A percentile compares a stretch with the other conserved stretches of the same genome.
Conservation (phyloP, 1,284 basidiomycete species). For the Apiotrichum akiyoshidainum region DNA sequence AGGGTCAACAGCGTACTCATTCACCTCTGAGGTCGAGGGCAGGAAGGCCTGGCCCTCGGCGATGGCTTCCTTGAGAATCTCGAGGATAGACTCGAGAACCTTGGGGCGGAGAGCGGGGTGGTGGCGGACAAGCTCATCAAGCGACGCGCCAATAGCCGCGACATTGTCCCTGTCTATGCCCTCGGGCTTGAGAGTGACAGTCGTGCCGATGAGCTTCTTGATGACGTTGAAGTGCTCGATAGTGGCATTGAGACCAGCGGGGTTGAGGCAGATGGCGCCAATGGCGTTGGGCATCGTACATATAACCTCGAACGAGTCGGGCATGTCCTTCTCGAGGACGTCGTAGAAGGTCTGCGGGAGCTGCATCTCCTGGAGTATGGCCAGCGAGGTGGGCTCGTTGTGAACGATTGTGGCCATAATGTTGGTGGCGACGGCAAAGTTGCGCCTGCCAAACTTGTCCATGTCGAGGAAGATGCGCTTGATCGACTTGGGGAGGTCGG, state of each 20-base stretch:
- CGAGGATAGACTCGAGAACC: slow-evolving; percentile 72
- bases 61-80: slow-evolving; percentile 66
- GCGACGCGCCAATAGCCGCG: slow-evolving; percentile 76
- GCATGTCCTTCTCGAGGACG: slow-evolving; percentile 77
- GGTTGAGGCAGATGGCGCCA: slow-evolving; percentile 92
- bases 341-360: slow-evolving; percentile 87
- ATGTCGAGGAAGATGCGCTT: slow-evolving; percentile 84
- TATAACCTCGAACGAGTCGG: slow-evolving; percentile 85
- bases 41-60: slow-evolving; percentile 29
- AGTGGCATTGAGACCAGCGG: slow-evolving; percentile 79
- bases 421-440: slow-evolving; percentile 65
- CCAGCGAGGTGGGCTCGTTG: slow-evolving; percentile 94
- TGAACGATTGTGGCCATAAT: slow-evolving; percentile 98
- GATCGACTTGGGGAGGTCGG: slow-evolving; percentile 77
- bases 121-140: slow-evolving; percentile 95
- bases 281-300: slow-evolving; percentile 93
- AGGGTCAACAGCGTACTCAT: slow-evolving; percentile 23
- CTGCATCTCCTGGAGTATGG: slow-evolving; percentile 86
- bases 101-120: slow-evolving; percentile 81
- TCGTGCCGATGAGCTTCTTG: slow-evolving; percentile 81
- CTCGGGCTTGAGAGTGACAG: slow-evolving; percentile 77
- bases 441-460: slow-evolving; percentile 75
- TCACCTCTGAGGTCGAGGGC: slow-evolving; percentile 20
- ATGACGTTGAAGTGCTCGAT: slow-evolving; percentile 73
- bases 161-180: slow-evolving; percentile 93